A percentile compares a stretch with the other conserved stretches of the same genome.
Evolutionary conservation across 768 basidiomycete species (phyloP).

Genomic region (Pulveroboletus ravenelii): DNA sequence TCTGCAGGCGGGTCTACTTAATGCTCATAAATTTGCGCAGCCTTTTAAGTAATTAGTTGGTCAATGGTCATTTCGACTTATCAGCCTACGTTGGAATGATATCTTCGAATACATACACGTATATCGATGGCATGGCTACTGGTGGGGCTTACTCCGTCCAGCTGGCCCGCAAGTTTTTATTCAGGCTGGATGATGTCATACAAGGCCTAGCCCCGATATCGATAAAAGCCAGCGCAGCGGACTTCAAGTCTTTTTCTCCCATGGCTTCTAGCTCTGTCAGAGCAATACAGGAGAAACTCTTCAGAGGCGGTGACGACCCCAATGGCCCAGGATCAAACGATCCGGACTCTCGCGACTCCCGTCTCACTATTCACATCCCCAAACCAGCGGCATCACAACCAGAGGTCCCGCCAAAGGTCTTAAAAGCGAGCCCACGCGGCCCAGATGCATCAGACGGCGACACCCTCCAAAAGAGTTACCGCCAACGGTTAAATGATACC

Average conservation of each 20-base stretch:
- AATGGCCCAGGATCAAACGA: slow-evolving; percentile 18
- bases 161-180: slow-evolving; percentile 6
- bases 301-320: slow-evolving; percentile 40
- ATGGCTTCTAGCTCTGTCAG: slow-evolving; percentile 48
- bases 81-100: slow-evolving; percentile 11
- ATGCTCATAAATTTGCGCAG: slow-evolving; percentile 8
- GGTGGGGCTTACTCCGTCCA: neutral
- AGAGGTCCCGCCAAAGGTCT: slow-evolving; percentile 41
- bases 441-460: slow-evolving; percentile 3
- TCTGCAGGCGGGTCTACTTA: slow-evolving; percentile 32
- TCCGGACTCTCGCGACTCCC: slow-evolving; percentile 27
- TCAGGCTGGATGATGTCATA: slow-evolving; percentile 21
- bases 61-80: slow-evolving; percentile 4
- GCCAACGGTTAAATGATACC: slow-evolving; percentile 58
- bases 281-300: slow-evolving; percentile 72
- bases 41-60: slow-evolving; percentile 16
- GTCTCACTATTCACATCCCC: slow-evolving; percentile 70
- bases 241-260: slow-evolving; percentile 3
- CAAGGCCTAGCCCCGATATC: slow-evolving; percentile 1
- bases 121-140: neutral
- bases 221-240: slow-evolving; percentile 1
- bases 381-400: slow-evolving; percentile 36
- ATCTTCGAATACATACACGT: slow-evolving; percentile 19
- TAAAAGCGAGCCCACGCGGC: slow-evolving; percentile 33
- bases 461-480: slow-evolving; percentile 38